These are phyloP conservation scores for Trypethelium eluteriae DNA, from an alignment of 495 filamentous ascomycete genomes.

Conservation along the genomic window DNA sequence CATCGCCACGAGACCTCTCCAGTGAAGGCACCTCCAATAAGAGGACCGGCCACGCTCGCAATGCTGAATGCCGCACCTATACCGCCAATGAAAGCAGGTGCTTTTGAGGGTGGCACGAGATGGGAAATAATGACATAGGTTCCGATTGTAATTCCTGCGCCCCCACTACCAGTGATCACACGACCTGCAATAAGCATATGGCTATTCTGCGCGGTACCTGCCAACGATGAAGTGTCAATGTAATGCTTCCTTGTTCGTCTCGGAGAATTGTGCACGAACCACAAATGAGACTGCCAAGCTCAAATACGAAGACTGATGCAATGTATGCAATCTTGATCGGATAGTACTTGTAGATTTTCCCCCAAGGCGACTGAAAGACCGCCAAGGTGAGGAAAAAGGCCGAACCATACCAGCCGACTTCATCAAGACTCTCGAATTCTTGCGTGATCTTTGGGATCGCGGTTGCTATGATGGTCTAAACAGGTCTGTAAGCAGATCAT, in stretches of 20 bases:
- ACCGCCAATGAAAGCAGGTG: slow-evolving; percentile 36
- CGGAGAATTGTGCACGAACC: too few species aligned
- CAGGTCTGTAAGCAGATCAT: not conserved
- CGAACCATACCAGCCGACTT: slow-evolving; percentile 50
- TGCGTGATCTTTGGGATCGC: slow-evolving; percentile 46
- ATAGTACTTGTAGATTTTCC: slow-evolving; percentile 48
- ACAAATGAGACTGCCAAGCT: slow-evolving; percentile 5
- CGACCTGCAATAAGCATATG: slow-evolving; percentile 37
- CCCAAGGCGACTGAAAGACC: slow-evolving; percentile 46
- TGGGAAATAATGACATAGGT: slow-evolving; percentile 30
- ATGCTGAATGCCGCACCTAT: slow-evolving; percentile 44
- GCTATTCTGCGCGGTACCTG: slow-evolving; percentile 18
- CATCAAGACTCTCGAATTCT: slow-evolving; percentile 39
- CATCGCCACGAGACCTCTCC: slow-evolving; percentile 42
- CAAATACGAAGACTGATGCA: not conserved
- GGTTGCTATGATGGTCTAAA: not conserved
- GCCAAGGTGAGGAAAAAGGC: slow-evolving; percentile 49
- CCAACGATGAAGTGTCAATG: slow-evolving; percentile 23
- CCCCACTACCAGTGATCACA: slow-evolving; percentile 23
- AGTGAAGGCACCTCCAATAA: slow-evolving; percentile 44
- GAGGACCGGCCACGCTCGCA: slow-evolving; percentile 40
- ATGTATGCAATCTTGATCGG: slow-evolving; percentile 35
- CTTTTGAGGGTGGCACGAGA: slow-evolving; percentile 26
- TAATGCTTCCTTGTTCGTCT: too few species aligned
- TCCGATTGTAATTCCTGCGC: slow-evolving; percentile 24